Conservation (phyloP, 495 filamentous ascomycete genomes). For the Xylaria grammica region DNA sequence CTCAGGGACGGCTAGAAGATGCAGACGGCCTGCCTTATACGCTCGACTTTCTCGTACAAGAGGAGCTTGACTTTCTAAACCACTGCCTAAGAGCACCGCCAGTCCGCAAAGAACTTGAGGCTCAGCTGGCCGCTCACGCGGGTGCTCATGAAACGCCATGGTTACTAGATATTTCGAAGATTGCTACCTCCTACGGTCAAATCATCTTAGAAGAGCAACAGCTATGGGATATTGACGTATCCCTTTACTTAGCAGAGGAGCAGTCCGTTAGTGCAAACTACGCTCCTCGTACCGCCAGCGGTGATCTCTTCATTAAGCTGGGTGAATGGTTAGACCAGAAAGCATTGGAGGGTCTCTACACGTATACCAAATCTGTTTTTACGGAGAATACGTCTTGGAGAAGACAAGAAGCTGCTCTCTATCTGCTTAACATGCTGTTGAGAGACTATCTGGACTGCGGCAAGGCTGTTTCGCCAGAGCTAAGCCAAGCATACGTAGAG, state of each 20-base stretch:
- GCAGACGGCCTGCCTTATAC: constrained; percentile 91
- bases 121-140: constrained; percentile 64
- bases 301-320: constrained; percentile 89
- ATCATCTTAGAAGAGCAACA: constrained; percentile 92
- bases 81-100: constrained; percentile 80
- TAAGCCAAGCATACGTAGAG: constrained; percentile 73
- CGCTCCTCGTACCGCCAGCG: constrained; percentile 87
- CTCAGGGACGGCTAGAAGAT: constrained; percentile 87
- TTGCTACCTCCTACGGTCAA: constrained; percentile 85
- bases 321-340: constrained; percentile 81
- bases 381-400: constrained; percentile 62
- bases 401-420: constrained; percentile 78
- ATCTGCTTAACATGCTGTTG: constrained; percentile 77
- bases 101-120: constrained; percentile 82
- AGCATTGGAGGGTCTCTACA: constrained; percentile 74
- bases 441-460: constrained; percentile 79
- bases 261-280: constrained; percentile 96
- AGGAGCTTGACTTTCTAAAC: constrained; percentile 93
- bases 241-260: constrained; percentile 93
- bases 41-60: constrained; percentile 89
- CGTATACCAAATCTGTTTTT: constrained; percentile 73
- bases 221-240: constrained; percentile 95
- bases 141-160: constrained; percentile 67
- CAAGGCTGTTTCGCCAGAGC: constrained; percentile 65
- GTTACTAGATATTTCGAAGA: constrained; percentile 80